Percentiles rank a stretch among this genome's conserved stretches.
phyloP scores from a whole-genome alignment of 805 yeast species.

The Hanseniaspora opuntiae region DNA sequence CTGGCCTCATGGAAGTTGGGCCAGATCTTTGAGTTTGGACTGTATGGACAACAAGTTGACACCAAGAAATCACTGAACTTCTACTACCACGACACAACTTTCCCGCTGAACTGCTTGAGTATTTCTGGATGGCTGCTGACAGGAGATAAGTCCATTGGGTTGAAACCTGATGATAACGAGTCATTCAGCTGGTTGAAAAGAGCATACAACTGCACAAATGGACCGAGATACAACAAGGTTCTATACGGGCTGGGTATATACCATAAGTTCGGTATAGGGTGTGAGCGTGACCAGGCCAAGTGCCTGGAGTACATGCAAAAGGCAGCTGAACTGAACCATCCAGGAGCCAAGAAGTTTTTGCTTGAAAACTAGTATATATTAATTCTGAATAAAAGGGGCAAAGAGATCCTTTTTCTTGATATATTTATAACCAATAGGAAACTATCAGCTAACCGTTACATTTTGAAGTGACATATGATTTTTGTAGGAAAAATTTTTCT shows the following conservation, averaged over 20 bases:
- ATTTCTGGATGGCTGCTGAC: constrained; percentile 67
- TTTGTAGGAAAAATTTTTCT: too few species aligned
- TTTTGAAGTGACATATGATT: too few species aligned
- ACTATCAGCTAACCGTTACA: too few species aligned
- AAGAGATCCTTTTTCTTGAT: too few species aligned
- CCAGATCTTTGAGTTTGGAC: constrained; percentile 59
- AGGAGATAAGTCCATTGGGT: constrained; percentile 37
- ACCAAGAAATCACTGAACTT: constrained; percentile 54
- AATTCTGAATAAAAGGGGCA: too few species aligned
- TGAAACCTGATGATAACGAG: constrained; percentile 45
- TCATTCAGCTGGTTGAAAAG: constrained; percentile 55
- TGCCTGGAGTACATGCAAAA: constrained; percentile 40
- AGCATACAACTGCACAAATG: constrained; percentile 34
- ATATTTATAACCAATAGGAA: too few species aligned
- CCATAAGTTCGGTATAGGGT: constrained; percentile 53
- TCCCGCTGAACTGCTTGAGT: constrained; percentile 53
- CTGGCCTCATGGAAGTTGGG: constrained; percentile 63
- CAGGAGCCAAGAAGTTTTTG: constrained; percentile 32
- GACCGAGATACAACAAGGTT: constrained; percentile 46
- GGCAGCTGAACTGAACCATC: constrained; percentile 52
- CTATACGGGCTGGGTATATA: constrained; percentile 59
- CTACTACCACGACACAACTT: constrained; percentile 35
- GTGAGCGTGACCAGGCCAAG: constrained; percentile 29
- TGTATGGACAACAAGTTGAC: constrained; percentile 32
- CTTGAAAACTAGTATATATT: constrained; percentile 1